phyloP scores from a whole-genome alignment of 2,329 filamentous ascomycete genomes.

The Aspergillus chevalieri region DNA sequence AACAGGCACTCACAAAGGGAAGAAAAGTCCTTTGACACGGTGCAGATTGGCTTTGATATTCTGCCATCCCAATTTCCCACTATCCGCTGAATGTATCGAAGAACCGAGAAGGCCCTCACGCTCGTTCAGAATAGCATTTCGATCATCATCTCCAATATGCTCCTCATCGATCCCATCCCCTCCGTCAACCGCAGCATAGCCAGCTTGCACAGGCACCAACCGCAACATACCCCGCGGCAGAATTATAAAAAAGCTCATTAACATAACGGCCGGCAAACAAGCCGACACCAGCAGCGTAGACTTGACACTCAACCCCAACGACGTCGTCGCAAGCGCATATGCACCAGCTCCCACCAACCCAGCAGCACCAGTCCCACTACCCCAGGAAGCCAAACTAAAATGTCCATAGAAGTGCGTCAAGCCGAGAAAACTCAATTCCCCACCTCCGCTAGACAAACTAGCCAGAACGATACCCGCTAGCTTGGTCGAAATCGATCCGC shows the following conservation, averaged over 20 bases:
- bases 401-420: constrained; percentile 90
- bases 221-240: constrained; percentile 63
- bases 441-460: constrained; percentile 76
- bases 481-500: constrained; percentile 63
- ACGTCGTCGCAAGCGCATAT: constrained; percentile 80
- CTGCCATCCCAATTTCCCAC: constrained; percentile 20
- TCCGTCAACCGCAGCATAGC: constrained; percentile 51
- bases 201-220: constrained; percentile 36
- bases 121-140: constrained; percentile 17
- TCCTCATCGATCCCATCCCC: constrained; percentile 35
- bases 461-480: constrained; percentile 78
- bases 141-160: constrained; percentile 21
- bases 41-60: constrained; percentile 50
- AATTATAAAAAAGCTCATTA: constrained; percentile 76
- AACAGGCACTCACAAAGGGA: constrained; percentile 55
- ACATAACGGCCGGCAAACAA: constrained; percentile 70
- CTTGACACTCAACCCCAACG: constrained; percentile 66
- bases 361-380: constrained; percentile 83
- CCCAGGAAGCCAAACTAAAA: constrained; percentile 83
- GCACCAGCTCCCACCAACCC: constrained; percentile 80
- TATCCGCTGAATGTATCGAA: constrained; percentile 10
- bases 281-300: constrained; percentile 71
- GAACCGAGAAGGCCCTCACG: constrained; percentile 25
- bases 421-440: constrained; percentile 85
- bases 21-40: constrained; percentile 64